Percentiles rank a stretch among this genome's conserved stretches.
Evolutionary conservation across 2,329 filamentous ascomycete species (phyloP).

Genomic region (Ilyonectria destructans): DNA sequence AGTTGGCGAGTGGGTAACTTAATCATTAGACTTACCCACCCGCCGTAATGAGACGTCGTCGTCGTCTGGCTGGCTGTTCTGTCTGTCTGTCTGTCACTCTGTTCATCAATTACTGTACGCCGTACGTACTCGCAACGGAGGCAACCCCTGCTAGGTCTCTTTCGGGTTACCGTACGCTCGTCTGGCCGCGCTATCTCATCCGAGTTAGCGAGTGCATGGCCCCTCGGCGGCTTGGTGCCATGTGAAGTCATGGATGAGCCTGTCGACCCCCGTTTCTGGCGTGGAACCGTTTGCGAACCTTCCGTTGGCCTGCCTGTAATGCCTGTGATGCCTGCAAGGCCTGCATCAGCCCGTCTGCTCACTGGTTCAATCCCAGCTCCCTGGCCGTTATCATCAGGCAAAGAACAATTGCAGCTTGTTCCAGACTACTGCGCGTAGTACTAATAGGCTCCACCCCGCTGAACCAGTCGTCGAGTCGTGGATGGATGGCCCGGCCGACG

Average conservation of each 20-base stretch:
- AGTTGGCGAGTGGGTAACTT: not conserved
- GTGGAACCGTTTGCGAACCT: slow-evolving; percentile 1
- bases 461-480: not conserved
- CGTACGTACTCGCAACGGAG: slow-evolving; percentile 1
- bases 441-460: slow-evolving; percentile 1
- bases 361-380: slow-evolving; percentile 4
- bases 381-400: not conserved
- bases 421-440: not conserved
- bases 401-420: not conserved
- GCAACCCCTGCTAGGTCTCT: no score
- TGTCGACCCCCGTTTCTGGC: not conserved
- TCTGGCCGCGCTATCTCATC: not conserved
- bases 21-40: not conserved
- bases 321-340: not conserved
- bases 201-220: not conserved
- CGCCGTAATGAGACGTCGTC: not conserved
- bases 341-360: not conserved
- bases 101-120: not conserved
- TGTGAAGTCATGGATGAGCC: not conserved
- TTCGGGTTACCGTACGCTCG: not conserved
- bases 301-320: not conserved
- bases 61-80: not conserved
- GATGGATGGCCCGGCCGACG: not conserved
- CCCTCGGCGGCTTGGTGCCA: not conserved
- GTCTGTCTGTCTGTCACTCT: not conserved